Conservation (phyloP, 208 protist genomes). For the Trichomonas vaginalis region DNA sequence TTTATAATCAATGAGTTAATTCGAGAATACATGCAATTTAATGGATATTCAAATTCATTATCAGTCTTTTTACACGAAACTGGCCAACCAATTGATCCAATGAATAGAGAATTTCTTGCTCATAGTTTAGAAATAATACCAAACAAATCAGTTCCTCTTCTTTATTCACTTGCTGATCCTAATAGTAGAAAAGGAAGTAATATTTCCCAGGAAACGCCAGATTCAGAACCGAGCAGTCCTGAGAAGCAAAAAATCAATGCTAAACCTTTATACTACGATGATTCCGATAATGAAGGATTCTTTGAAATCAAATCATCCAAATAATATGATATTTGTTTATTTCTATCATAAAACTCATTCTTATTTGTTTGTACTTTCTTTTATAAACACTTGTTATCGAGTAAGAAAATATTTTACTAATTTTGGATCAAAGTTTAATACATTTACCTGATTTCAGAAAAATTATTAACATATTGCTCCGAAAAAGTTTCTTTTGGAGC, state of each 20-base stretch:
- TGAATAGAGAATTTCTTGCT: neutral
- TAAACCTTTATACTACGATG: neutral
- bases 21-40: conserved; percentile 66
- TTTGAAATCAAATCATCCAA: neutral
- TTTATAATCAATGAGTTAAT: conserved; percentile 73
- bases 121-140: neutral
- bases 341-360: too few relatives aligned
- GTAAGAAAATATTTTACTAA: too few relatives aligned
- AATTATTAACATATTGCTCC: too few relatives aligned
- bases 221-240: neutral
- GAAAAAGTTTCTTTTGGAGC: too few relatives aligned
- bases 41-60: conserved; percentile 61
- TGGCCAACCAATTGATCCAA: conserved; percentile 8
- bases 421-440: too few relatives aligned
- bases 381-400: too few relatives aligned
- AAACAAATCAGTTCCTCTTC: neutral
- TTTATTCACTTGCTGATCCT: neutral
- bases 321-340: too few relatives aligned
- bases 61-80: conserved; percentile 59
- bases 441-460: too few relatives aligned
- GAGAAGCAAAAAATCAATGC: neutral
- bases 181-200: neutral
- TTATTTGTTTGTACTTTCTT: too few relatives aligned
- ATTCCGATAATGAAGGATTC: neutral
- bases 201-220: neutral